A percentile compares a stretch with the other conserved stretches of the same genome.
phyloP scores from a whole-genome alignment of 2,329 filamentous ascomycete genomes.

The Penicillium sp. region DNA sequence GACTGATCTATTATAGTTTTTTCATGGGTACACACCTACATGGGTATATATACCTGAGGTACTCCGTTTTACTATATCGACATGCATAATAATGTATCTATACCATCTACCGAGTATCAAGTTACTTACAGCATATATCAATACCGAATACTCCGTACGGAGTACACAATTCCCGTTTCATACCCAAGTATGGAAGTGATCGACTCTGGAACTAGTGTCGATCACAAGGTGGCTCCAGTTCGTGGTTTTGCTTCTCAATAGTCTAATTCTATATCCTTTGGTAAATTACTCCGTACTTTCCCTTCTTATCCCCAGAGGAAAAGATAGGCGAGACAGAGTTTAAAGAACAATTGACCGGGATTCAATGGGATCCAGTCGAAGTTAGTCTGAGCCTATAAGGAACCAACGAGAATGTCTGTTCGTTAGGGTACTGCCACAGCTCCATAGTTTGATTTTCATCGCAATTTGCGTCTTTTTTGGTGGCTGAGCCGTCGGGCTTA shows the following conservation, averaged over 20 bases:
- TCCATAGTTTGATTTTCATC: not conserved
- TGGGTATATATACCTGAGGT: too few species aligned
- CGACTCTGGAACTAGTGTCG: slow-evolving; percentile 22
- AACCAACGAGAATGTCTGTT: not conserved
- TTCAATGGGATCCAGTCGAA: slow-evolving; percentile 3
- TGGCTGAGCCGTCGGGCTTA: slow-evolving; percentile 8
- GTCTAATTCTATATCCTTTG: not conserved
- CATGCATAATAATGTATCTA: not conserved
- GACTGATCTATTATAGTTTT: not conserved
- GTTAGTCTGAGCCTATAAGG: not conserved
- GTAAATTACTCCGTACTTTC: not conserved
- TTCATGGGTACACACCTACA: too few species aligned
- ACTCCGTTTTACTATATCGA: not conserved
- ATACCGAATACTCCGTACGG: too few species aligned
- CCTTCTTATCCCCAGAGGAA: not conserved
- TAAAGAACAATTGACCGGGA: not conserved
- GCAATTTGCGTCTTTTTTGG: slow-evolving; percentile 3
- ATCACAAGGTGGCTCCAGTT: slow-evolving; percentile 19
- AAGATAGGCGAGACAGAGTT: slow-evolving; percentile 4
- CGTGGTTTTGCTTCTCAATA: slow-evolving; percentile 7
- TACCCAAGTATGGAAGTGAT: slow-evolving; percentile 9
- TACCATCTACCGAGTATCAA: not conserved
- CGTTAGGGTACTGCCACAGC: slow-evolving; percentile 1
- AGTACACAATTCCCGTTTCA: not conserved
- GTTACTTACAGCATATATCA: not conserved